phyloP scores from a whole-genome alignment of 1,284 basidiomycete species.

The Pseudozyma pruni region DNA sequence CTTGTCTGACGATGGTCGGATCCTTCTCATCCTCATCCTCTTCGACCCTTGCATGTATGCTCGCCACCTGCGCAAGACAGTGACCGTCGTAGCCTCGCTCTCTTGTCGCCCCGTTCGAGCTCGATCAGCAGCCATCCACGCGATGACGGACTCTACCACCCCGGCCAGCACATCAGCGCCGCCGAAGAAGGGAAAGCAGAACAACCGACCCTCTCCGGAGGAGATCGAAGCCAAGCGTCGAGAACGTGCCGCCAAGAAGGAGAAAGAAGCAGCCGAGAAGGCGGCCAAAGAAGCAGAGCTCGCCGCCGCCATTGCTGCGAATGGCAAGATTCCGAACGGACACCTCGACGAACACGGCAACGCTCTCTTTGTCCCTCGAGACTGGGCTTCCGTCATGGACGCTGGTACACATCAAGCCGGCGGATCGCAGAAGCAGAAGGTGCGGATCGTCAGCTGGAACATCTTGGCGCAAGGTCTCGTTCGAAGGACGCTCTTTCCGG shows the following conservation, averaged over 20 bases:
- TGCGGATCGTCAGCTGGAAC: slow-evolving; percentile 59
- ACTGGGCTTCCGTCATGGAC: slow-evolving; percentile 30
- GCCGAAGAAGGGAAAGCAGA: slow-evolving; percentile 30
- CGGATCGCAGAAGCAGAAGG: slow-evolving; percentile 6
- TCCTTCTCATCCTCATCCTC: not conserved
- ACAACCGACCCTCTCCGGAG: slow-evolving; percentile 36
- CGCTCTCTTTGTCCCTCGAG: slow-evolving; percentile 39
- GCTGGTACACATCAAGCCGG: not conserved
- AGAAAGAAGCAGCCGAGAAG: slow-evolving; percentile 49
- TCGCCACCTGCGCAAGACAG: not conserved
- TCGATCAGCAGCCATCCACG: not conserved
- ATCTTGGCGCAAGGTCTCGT: slow-evolving; percentile 69
- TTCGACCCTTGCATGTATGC: slow-evolving; percentile 8
- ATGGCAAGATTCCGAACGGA: slow-evolving; percentile 43
- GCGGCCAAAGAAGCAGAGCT: slow-evolving; percentile 45
- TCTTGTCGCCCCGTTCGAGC: not conserved
- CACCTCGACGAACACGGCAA: slow-evolving; percentile 43
- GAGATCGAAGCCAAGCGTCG: slow-evolving; percentile 48
- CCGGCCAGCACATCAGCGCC: not conserved
- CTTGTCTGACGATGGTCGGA: not conserved
- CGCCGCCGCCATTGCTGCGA: slow-evolving; percentile 35
- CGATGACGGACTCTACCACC: slow-evolving; percentile 19
- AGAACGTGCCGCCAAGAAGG: slow-evolving; percentile 46
- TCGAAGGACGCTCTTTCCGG: slow-evolving; percentile 69
- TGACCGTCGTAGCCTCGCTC: not conserved